Evolutionary conservation across 306 rosid genomes (phyloP).

Genomic region (Clitoria ternatea): DNA sequence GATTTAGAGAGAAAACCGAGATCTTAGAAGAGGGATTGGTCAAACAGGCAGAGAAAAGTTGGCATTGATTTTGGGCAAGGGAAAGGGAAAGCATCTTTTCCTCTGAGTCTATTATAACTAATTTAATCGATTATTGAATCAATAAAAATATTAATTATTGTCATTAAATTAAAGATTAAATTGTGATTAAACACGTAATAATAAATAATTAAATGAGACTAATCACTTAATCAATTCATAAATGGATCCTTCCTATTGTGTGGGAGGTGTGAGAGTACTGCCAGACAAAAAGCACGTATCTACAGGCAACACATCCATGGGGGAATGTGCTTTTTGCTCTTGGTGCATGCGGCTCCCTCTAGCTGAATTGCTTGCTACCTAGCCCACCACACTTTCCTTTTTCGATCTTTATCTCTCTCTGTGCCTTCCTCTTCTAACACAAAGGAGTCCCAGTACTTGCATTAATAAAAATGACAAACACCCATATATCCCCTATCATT

Average conservation of each 20-base stretch:
- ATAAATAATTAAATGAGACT: too few relatives aligned
- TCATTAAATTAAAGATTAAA: too few relatives aligned
- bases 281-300: conserved; percentile 35
- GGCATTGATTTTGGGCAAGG: conserved; percentile 34
- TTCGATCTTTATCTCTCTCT: conserved; percentile 17
- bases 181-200: too few relatives aligned
- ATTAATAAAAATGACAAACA: conserved; percentile 14
- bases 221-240: too few relatives aligned
- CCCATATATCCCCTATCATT: conserved; percentile 1
- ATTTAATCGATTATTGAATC: too few relatives aligned
- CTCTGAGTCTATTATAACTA: too few relatives aligned
- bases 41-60: conserved; percentile 47
- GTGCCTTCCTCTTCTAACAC: conserved; percentile 19
- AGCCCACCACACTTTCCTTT: conserved; percentile 34
- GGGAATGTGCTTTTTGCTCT: conserved; percentile 22
- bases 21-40: conserved; percentile 15
- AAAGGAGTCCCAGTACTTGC: conserved; percentile 14
- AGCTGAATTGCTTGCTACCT: not conserved
- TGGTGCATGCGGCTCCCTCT: not conserved
- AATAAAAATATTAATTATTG: too few relatives aligned
- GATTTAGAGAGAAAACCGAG: conserved; percentile 14
- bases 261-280: too few relatives aligned
- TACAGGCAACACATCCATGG: not conserved
- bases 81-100: conserved; percentile 27
- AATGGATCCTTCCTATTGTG: too few relatives aligned